A percentile compares a stretch with the other conserved stretches of the same genome.
phyloP scores from a whole-genome alignment of 352 stramenopile genomes.

The Aphanomyces invadans region DNA sequence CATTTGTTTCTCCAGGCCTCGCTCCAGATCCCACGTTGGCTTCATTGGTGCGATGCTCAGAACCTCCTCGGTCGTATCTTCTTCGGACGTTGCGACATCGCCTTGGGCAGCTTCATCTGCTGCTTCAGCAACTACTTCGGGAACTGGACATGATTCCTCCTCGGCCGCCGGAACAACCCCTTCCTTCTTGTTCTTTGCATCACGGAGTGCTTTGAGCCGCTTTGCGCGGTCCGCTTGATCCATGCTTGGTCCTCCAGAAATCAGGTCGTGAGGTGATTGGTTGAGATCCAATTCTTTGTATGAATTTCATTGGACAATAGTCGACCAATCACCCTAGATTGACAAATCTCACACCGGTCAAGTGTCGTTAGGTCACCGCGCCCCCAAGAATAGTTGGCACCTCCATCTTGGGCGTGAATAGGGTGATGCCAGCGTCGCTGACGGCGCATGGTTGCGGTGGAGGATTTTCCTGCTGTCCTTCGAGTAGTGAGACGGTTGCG shows the following conservation, averaged over 20 bases:
- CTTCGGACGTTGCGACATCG: conserved; percentile 25
- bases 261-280: neutral
- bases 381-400: too few species aligned
- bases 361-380: too few species aligned
- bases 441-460: too few species aligned
- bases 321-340: neutral
- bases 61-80: conserved; percentile 54
- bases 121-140: conserved; percentile 24
- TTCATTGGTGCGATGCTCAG: conserved; percentile 73
- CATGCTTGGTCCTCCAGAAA: conserved; percentile 27
- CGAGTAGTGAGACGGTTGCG: too few species aligned
- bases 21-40: conserved; percentile 83
- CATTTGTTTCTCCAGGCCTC: conserved; percentile 78
- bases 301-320: neutral
- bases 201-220: conserved; percentile 74
- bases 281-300: neutral
- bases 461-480: too few species aligned
- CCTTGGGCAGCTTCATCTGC: conserved; percentile 28
- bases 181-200: conserved; percentile 75
- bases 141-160: conserved; percentile 2
- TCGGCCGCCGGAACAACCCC: conserved; percentile 31
- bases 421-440: too few species aligned
- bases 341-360: neutral
- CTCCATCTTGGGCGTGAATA: too few species aligned
- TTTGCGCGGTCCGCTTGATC: conserved; percentile 48